These are phyloP conservation scores for Geotrichum ghanense DNA, from an alignment of 805 yeast genomes.

Conservation along the genomic window DNA sequence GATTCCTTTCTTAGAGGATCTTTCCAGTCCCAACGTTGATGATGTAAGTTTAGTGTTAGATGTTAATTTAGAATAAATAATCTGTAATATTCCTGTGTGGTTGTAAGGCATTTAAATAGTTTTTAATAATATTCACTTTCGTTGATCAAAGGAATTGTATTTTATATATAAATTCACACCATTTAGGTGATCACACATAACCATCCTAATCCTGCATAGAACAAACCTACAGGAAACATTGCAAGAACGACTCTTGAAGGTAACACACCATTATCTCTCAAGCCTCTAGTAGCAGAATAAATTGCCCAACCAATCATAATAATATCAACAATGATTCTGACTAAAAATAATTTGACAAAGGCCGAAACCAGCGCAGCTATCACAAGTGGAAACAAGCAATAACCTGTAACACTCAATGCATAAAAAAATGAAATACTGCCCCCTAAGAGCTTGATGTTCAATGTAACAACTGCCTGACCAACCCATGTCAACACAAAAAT, in stretches of 20 bases:
- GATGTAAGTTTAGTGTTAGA: slow-evolving; percentile 83
- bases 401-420: slow-evolving; percentile 60
- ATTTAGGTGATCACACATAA: slow-evolving; percentile 44
- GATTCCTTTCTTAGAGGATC: slow-evolving; percentile 80
- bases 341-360: slow-evolving; percentile 35
- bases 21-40: slow-evolving; percentile 58
- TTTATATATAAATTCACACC: too few species aligned
- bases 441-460: slow-evolving; percentile 53
- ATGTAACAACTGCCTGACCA: slow-evolving; percentile 47
- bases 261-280: slow-evolving; percentile 50
- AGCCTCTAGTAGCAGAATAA: slow-evolving; percentile 49
- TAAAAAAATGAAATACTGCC: slow-evolving; percentile 53
- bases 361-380: slow-evolving; percentile 40
- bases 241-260: slow-evolving; percentile 53
- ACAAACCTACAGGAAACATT: slow-evolving; percentile 52
- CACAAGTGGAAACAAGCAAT: slow-evolving; percentile 56
- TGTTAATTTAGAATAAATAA: slow-evolving; percentile 29
- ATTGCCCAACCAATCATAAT: slow-evolving; percentile 50
- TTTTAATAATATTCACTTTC: too few species aligned
- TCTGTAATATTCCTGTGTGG: too few species aligned
- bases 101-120: too few species aligned
- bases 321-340: slow-evolving; percentile 37
- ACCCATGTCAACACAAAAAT: slow-evolving; percentile 55
- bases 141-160: too few species aligned
- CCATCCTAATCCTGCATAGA: slow-evolving; percentile 56